Evolutionary conservation across 2,329 filamentous ascomycete genomes (phyloP).

Genomic region (Lizonia empirigonia): DNA sequence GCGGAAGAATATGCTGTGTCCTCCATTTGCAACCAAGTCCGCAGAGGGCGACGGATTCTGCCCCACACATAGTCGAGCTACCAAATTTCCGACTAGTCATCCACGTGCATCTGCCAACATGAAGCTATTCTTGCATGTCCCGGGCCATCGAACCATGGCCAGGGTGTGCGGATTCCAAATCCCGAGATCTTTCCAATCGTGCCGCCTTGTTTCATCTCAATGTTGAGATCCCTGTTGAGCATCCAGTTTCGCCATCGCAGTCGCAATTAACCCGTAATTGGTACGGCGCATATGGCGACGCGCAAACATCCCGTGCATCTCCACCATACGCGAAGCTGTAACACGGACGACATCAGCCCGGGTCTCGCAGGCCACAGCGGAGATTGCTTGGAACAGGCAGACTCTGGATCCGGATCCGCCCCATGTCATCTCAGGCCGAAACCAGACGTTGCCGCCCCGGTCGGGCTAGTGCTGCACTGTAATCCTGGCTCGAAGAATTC

Average conservation of each 20-base stretch:
- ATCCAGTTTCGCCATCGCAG: not conserved
- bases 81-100: not conserved
- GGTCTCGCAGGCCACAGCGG: no score
- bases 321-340: not conserved
- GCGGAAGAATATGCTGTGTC: not conserved
- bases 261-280: not conserved
- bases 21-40: not conserved
- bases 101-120: not conserved
- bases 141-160: not conserved
- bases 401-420: not conserved
- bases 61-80: not conserved
- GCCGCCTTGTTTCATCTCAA: not conserved
- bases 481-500: constrained; percentile 1
- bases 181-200: not conserved
- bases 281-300: not conserved
- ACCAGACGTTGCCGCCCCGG: not conserved
- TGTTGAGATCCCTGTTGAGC: not conserved
- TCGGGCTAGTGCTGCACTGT: no score
- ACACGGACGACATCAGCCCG: not conserved
- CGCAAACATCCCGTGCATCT: not conserved
- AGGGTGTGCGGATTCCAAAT: not conserved
- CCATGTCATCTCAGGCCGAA: constrained; percentile 3
- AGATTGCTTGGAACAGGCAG: no score
- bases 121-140: not conserved
- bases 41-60: not conserved